phyloP scores from a whole-genome alignment of 495 filamentous ascomycete species.

The Aspergillus conjunctus region DNA sequence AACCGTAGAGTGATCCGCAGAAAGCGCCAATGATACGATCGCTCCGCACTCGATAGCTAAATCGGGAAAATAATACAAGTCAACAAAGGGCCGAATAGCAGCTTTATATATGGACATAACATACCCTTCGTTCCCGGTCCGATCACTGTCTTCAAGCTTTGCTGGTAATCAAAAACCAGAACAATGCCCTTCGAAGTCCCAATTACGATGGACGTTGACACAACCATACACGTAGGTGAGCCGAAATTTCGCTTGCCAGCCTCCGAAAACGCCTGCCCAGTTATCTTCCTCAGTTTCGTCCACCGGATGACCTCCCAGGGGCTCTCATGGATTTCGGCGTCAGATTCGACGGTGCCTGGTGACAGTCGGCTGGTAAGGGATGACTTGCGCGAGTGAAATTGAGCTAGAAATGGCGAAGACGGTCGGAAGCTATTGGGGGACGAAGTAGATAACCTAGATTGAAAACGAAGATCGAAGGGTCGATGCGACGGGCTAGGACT shows the following conservation, averaged over 20 bases:
- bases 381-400: constrained; percentile 73
- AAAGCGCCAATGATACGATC: constrained; percentile 84
- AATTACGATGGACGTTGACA: constrained; percentile 86
- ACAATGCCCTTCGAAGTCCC: constrained; percentile 94
- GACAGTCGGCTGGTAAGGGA: constrained; percentile 63
- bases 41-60: constrained; percentile 87
- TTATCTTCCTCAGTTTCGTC: constrained; percentile 90
- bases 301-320: constrained; percentile 97
- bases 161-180: constrained; percentile 94
- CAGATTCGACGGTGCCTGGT: constrained; percentile 54
- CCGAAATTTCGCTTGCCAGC: constrained; percentile 91
- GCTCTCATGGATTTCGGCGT: constrained; percentile 63
- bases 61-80: not conserved
- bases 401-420: constrained; percentile 77
- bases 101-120: constrained; percentile 12
- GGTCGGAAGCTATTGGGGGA: constrained; percentile 62
- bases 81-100: constrained; percentile 1
- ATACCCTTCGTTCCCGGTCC: constrained; percentile 91
- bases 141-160: constrained; percentile 89
- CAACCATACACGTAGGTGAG: constrained; percentile 83
- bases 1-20: constrained; percentile 89
- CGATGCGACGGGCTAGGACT: constrained; percentile 79
- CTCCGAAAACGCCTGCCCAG: constrained; percentile 91
- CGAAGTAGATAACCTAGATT: constrained; percentile 74
- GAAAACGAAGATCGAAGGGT: constrained; percentile 93